Conservation (phyloP, 352 stramenopile genomes). For the Thraustochytrium sp. region DNA sequence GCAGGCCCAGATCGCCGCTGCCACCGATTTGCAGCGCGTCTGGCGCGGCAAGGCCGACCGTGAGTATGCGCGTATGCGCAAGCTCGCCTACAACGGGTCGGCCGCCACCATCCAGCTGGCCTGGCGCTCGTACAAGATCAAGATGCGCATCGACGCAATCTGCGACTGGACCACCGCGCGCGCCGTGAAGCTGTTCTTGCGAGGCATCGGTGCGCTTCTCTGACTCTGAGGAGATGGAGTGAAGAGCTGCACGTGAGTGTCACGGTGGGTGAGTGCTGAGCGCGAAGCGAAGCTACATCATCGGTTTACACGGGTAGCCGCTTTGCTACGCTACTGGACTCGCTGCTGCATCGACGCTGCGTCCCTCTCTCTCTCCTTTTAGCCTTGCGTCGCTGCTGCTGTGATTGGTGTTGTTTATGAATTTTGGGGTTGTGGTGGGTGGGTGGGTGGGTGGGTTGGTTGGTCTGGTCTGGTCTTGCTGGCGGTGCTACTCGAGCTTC, state of each 20-base stretch:
- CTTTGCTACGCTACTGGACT: no score
- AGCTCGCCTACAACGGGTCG: slow-evolving; percentile 1
- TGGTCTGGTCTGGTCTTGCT: no score
- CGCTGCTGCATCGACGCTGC: no score
- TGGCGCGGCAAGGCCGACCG: slow-evolving; percentile 13
- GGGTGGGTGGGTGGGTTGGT: no score
- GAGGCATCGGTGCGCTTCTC: background rate
- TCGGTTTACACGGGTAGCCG: no score
- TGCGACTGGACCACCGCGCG: background rate
- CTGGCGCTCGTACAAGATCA: slow-evolving; percentile 20
- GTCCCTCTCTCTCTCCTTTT: no score
- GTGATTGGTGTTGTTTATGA: no score
- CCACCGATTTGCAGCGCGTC: background rate
- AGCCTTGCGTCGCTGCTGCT: no score
- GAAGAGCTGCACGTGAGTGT: background rate
- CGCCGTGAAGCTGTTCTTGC: background rate
- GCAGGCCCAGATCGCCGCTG: background rate
- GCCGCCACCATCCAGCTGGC: background rate
- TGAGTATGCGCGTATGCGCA: background rate
- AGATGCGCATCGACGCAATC: background rate
- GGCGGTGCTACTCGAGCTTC: no score
- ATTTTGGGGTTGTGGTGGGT: no score
- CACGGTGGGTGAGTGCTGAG: background rate
- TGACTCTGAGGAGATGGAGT: no score
- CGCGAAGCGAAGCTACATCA: no score